phyloP scores from a whole-genome alignment of 2,329 filamentous ascomycete genomes.

The Trichoderma afroharzianum region DNA sequence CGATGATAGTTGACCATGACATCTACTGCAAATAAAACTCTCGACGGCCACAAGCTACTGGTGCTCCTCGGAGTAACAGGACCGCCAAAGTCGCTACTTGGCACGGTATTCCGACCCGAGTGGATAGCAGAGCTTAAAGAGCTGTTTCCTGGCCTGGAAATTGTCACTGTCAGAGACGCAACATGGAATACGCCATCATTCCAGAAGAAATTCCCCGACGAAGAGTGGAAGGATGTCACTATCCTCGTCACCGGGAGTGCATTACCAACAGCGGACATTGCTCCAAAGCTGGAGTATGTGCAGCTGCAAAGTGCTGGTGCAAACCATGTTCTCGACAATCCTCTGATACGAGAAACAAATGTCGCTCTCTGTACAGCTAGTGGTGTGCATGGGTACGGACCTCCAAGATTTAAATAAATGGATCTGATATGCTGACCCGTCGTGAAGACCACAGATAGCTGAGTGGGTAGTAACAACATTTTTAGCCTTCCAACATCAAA shows the following conservation, averaged over 20 bases:
- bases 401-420: neutral
- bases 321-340: conserved; percentile 45
- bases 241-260: conserved; percentile 42
- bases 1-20: neutral
- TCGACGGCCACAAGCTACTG: conserved; percentile 49
- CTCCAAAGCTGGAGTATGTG: conserved; percentile 48
- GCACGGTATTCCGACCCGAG: conserved; percentile 9
- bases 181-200: conserved; percentile 22
- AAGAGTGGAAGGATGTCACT: conserved; percentile 48
- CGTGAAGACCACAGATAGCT: conserved; percentile 49
- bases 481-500: conserved; percentile 31
- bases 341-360: conserved; percentile 48
- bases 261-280: conserved; percentile 42
- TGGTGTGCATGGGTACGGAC: conserved; percentile 52
- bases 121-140: conserved; percentile 36
- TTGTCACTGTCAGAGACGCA: conserved; percentile 33
- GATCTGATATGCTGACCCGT: neutral
- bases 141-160: conserved; percentile 43
- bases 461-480: conserved; percentile 55
- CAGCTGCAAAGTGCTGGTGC: conserved; percentile 54
- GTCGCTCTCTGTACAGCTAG: conserved; percentile 53
- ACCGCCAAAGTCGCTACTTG: neutral
- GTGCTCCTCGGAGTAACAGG: conserved; percentile 31
- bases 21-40: conserved; percentile 23
- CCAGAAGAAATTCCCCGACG: conserved; percentile 25